Percentiles rank a stretch among this genome's conserved stretches.
Conservation (phyloP, 2,329 filamentous ascomycete species). For the Stemphylium vesicarium region DNA sequence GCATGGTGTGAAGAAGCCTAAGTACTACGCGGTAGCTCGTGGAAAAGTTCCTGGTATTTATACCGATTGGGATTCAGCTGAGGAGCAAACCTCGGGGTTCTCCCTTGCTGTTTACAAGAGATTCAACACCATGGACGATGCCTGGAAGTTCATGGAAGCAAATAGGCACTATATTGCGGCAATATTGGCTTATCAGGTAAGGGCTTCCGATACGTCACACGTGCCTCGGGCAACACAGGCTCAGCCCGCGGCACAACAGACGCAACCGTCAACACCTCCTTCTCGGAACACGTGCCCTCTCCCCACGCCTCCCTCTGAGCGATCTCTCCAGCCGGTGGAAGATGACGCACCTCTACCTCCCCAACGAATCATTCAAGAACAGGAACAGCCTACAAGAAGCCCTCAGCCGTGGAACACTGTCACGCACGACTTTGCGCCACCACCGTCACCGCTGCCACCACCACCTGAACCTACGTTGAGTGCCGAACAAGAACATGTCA, state of each 20-base stretch:
- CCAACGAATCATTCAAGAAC: not conserved
- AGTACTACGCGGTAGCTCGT: conserved; percentile 65
- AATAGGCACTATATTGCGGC: conserved; percentile 24
- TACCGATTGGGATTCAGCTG: conserved; percentile 70
- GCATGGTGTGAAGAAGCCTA: conserved; percentile 48
- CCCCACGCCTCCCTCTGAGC: not conserved
- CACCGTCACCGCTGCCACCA: conserved; percentile 1
- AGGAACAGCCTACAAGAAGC: not conserved
- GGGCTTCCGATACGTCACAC: not conserved
- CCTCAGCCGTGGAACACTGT: not conserved
- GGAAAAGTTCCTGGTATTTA: conserved; percentile 67
- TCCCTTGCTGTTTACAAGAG: conserved; percentile 60
- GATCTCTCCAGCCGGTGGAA: not conserved
- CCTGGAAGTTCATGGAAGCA: conserved; percentile 74
- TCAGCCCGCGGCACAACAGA: not conserved
- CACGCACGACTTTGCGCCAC: not conserved
- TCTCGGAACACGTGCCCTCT: not conserved
- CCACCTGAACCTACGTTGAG: conserved; percentile 46
- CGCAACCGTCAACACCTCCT: not conserved
- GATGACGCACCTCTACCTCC: not conserved
- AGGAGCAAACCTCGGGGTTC: conserved; percentile 74
- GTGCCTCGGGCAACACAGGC: not conserved
- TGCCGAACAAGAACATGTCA: conserved; percentile 56
- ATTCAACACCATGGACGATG: conserved; percentile 64
- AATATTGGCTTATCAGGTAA: not conserved